Evolutionary conservation across 768 basidiomycete species (phyloP), one percentile per base, ranked within the genome.

Genomic region (Mycena olivaceomarginata): DNA sequence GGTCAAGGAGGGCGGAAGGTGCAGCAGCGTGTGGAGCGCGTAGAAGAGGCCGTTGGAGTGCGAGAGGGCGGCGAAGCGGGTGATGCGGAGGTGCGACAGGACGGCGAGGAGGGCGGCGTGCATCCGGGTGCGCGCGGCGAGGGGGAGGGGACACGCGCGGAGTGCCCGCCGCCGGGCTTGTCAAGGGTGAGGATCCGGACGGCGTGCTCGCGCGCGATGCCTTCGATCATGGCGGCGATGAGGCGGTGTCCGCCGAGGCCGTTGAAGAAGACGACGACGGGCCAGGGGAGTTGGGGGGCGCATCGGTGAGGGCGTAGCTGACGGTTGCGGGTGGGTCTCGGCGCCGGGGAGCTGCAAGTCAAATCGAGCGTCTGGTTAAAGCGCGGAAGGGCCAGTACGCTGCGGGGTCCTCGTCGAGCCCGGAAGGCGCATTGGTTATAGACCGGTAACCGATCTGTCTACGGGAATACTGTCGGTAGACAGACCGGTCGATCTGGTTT

Each of bases 31-130:
- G 64, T 79, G 64, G 22, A 79, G 72, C 45, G 78, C 71, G 75
- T 79, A 79, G 64, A 73, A 76, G 72, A 76, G 16, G 8, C 78
- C 78, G 57, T 76, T 76, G 11, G 78, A 79, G 78, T 79, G 75
- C 43, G 78, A 76, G 45, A 79, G 56, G 62, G 56, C 25, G 67
- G 78, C 78, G 75, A 79, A 74, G 48, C 65, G 71, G 5, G 75
- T 43, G 65, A 62, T 73, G 45, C 12, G 48, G 16, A 37, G n/a
- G 68, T 69, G 63, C 6, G 66, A 63, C 48, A 79, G 71, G 64
- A 79, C 75, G 18, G 78, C 78, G 48, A 79, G 75, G 56, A 76
- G 68, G 9, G 75, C 78, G 18, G 68, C 11, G 69, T 79, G 75
- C 78, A 74, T 76, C 71, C 72, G 68, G 13, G 78, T 79, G 57